A percentile compares a stretch with the other conserved stretches of the same genome.
Evolutionary conservation across 2,329 filamentous ascomycete species (phyloP).

Genomic region (Epichloe coenophiala): DNA sequence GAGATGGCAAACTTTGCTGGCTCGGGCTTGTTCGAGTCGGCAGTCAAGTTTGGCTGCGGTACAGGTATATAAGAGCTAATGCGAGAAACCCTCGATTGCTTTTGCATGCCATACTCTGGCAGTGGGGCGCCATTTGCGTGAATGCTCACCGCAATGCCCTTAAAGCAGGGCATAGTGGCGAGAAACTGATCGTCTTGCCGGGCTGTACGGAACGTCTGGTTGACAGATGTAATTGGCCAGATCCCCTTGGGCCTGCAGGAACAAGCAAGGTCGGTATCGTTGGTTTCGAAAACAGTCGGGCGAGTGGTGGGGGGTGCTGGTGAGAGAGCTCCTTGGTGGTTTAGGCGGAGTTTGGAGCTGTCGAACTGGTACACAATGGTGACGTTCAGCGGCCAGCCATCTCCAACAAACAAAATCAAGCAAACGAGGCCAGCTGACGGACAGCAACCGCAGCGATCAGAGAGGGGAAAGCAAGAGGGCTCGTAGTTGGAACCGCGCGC

Average conservation of each 20-base stretch:
- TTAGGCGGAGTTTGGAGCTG: constrained; percentile 7
- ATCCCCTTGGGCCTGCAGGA: neutral
- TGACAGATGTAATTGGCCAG: neutral
- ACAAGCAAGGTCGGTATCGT: constrained; percentile 1
- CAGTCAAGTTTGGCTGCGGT: constrained; percentile 61
- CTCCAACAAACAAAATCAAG: constrained; percentile 4
- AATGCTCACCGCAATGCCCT: constrained; percentile 96
- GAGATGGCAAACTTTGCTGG: constrained; percentile 96
- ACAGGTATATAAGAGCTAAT: constrained; percentile 98
- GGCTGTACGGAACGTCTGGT: neutral
- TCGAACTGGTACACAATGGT: constrained; percentile 6
- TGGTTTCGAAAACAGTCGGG: neutral
- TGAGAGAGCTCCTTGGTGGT: constrained; percentile 1
- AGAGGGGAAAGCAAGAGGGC: neutral
- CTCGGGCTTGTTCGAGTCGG: constrained; percentile 61
- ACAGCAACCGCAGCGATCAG: neutral
- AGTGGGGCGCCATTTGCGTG: constrained; percentile 71
- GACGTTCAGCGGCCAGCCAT: constrained; percentile 12
- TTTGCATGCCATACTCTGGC: constrained; percentile 87
- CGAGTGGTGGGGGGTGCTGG: neutral
- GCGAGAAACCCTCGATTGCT: constrained; percentile 76
- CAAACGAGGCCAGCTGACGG: neutral
- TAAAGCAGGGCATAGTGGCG: constrained; percentile 79
- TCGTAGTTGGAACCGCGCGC: neutral
- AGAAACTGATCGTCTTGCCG: constrained; percentile 3